Evolutionary conservation across 768 basidiomycete genomes (phyloP), one percentile per base, ranked within the genome.

Genomic region (Paxillus rubicundulus): DNA sequence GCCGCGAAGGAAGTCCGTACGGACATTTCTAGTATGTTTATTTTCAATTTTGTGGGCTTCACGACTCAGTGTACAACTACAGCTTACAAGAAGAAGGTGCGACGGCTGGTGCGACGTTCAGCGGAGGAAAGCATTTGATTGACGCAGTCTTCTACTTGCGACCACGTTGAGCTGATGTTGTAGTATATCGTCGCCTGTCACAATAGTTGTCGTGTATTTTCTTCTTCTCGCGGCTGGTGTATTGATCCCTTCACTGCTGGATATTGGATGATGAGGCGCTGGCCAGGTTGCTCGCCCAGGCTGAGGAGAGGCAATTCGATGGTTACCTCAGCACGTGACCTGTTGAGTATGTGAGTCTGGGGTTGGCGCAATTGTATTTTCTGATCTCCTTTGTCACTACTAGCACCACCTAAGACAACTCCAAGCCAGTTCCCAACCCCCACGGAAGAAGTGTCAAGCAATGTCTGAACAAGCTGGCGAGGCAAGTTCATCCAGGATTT

Each of bases 1-100:
- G 95, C 97, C 0, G 96, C 97, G 18, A 92, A 92, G 65, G 85
- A 94, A 67, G 80, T 90, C 33, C 80, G 89, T 58, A 82, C 76
- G 24, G 80, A 89, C 62, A 67, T 77, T 17, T 71, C 76, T 45
- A 75, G 89, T 88, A 63, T 21, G 81, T 67, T 17, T 48, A 4
- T 50, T 7, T 24, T 20, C 24, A 17, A n/a, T 18, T 12, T 8
- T 12, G 24, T 47, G n/a, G 8, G 34, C 10, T 21, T 45, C 12
- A 42, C 21, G 54, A 63, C 52, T 69, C 36, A 64, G 6, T 37
- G 2, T 14, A 21, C 14, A 52, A 63, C 36, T 65, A 32, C 60
- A 89, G 92, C 67, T 2, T 99, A 98, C 74, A 89, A 81, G 82
- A 98, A 97, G 87, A 96, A 93, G 73, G 95, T 99, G 49, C 86